These are phyloP conservation scores for Xylaria sp. DNA, from an alignment of 2,329 filamentous ascomycete species.

Conservation along the genomic window DNA sequence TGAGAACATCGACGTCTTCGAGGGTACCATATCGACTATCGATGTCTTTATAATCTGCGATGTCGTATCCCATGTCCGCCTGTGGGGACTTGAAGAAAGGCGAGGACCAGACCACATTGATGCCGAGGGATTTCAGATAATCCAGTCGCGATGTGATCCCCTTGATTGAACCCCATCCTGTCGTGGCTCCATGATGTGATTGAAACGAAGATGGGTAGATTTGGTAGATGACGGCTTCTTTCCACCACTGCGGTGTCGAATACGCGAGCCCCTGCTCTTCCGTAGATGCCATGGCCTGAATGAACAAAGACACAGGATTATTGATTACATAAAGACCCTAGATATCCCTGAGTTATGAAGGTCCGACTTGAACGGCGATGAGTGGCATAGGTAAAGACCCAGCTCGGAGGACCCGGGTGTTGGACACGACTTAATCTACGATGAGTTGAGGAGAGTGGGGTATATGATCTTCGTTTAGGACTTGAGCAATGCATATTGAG, in stretches of 20 bases:
- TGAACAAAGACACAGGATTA: neutral
- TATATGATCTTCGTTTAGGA: neutral
- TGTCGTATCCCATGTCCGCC: conserved; percentile 77
- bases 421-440: neutral
- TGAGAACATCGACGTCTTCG: conserved; percentile 71
- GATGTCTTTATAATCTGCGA: conserved; percentile 74
- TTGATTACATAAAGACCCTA: neutral
- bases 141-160: conserved; percentile 72
- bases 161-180: conserved; percentile 69
- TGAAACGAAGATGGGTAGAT: conserved; percentile 70
- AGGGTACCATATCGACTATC: conserved; percentile 74
- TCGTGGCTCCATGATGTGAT: conserved; percentile 57
- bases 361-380: neutral
- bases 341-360: neutral
- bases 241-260: conserved; percentile 62
- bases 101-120: conserved; percentile 74
- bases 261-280: neutral
- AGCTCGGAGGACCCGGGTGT: neutral
- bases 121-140: conserved; percentile 69
- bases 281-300: neutral
- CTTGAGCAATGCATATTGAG: neutral
- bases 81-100: conserved; percentile 74
- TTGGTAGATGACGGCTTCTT: conserved; percentile 67
- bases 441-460: neutral
- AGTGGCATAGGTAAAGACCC: neutral